These are phyloP conservation scores for Lobosporangium transversale DNA, from an alignment of 192 early-diverging fungal species.

Conservation along the genomic window DNA sequence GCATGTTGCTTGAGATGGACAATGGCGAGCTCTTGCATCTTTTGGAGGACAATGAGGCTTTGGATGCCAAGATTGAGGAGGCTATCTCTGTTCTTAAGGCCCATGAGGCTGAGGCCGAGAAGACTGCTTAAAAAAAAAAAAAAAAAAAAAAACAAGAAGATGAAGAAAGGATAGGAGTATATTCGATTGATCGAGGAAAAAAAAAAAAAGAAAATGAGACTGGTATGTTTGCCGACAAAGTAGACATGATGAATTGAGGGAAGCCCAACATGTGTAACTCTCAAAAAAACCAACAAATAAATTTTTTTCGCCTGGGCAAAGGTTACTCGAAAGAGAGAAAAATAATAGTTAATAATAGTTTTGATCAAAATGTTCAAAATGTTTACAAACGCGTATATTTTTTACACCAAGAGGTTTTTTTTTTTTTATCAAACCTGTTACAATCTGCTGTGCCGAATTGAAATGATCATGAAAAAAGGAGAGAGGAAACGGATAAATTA, in stretches of 20 bases:
- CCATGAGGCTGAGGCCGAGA: conserved; percentile 42
- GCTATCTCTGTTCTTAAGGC: conserved; percentile 47
- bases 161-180: background rate
- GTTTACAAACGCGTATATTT: no score
- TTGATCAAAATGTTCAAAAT: no score
- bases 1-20: conserved; percentile 99
- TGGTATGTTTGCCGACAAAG: no score
- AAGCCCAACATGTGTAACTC: no score
- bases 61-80: conserved; percentile 51
- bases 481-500: no score
- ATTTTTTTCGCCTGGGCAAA: conserved; percentile 34
- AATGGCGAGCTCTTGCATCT: conserved; percentile 91
- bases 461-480: no score
- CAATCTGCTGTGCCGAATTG: no score
- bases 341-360: conserved; percentile 1
- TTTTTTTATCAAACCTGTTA: no score
- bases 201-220: no score
- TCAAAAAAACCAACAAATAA: conserved; percentile 34
- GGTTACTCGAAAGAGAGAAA: conserved; percentile 28
- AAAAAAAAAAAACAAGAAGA: background rate
- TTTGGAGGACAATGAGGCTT: conserved; percentile 79
- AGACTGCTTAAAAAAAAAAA: conserved; percentile 25
- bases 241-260: no score
- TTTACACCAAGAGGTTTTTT: no score
- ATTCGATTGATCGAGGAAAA: conserved; percentile 4